Conservation (phyloP, 2,329 filamentous ascomycete genomes). For the Colletotrichum viniferum region DNA sequence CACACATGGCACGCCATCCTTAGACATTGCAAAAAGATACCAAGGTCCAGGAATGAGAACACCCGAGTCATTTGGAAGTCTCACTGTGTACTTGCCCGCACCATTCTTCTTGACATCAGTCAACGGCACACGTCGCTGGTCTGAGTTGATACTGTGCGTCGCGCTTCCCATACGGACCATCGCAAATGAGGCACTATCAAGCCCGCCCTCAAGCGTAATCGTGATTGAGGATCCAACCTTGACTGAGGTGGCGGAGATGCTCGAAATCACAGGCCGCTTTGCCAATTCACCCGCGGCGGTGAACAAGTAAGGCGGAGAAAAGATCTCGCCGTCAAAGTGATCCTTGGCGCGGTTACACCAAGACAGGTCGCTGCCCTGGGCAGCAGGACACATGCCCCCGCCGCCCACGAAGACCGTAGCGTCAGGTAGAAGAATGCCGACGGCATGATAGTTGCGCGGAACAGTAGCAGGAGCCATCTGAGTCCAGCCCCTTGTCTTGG, state of each 20-base stretch:
- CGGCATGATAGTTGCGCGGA: background rate
- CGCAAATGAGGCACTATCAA: background rate
- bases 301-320: background rate
- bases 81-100: background rate
- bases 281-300: background rate
- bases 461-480: background rate
- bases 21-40: background rate
- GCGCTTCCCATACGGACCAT: background rate
- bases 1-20: accelerated
- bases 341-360: background rate
- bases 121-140: background rate
- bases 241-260: background rate
- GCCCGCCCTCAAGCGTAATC: background rate
- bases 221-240: background rate
- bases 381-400: background rate
- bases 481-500: background rate
- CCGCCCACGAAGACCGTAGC: background rate
- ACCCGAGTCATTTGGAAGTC: background rate
- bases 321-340: background rate
- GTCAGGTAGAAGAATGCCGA: background rate
- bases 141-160: background rate
- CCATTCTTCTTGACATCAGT: background rate
- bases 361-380: background rate
- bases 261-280: background rate
- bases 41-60: background rate